Conservation (phyloP, 2,329 filamentous ascomycete species). For the Gaeumannomyces tritici region DNA sequence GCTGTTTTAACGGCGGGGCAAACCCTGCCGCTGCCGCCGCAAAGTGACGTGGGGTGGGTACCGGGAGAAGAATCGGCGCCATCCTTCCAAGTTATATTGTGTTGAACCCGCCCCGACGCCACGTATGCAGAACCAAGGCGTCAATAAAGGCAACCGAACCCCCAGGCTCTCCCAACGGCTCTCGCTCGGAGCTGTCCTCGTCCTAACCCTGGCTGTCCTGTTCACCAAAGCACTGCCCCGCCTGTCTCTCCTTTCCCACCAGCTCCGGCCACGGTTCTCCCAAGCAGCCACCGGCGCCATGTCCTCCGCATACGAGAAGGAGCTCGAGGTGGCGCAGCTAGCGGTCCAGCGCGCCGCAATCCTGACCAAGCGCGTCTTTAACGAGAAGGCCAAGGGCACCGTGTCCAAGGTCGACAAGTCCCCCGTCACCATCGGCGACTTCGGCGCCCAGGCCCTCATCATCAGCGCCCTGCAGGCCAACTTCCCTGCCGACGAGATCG, state of each 20-base stretch:
- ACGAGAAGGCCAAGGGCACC: conserved; percentile 89
- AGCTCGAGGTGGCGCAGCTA: conserved; percentile 75
- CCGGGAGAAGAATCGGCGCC: neutral
- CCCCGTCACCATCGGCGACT: conserved; percentile 95
- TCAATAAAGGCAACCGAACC: neutral
- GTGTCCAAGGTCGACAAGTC: conserved; percentile 92
- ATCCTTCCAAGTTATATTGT: neutral
- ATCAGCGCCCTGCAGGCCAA: conserved; percentile 80
- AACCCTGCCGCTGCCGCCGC: no score
- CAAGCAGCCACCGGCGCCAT: conserved; percentile 17
- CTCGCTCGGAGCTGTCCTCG: neutral
- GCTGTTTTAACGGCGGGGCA: neutral
- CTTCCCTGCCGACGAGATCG: conserved; percentile 85
- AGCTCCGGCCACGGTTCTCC: conserved; percentile 5
- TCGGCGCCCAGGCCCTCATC: conserved; percentile 93
- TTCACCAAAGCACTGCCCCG: conserved; percentile 10
- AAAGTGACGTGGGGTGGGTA: neutral
- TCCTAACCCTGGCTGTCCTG: conserved; percentile 13
- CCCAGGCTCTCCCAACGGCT: neutral
- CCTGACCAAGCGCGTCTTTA: conserved; percentile 44
- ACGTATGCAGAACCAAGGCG: neutral
- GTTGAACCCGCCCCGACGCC: neutral
- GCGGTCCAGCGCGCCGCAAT: conserved; percentile 70
- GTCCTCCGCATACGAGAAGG: conserved; percentile 64
- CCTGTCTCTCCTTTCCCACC: conserved; percentile 9